Conservation (phyloP, 129 eudicot species). For the Tagetes patula region DNA sequence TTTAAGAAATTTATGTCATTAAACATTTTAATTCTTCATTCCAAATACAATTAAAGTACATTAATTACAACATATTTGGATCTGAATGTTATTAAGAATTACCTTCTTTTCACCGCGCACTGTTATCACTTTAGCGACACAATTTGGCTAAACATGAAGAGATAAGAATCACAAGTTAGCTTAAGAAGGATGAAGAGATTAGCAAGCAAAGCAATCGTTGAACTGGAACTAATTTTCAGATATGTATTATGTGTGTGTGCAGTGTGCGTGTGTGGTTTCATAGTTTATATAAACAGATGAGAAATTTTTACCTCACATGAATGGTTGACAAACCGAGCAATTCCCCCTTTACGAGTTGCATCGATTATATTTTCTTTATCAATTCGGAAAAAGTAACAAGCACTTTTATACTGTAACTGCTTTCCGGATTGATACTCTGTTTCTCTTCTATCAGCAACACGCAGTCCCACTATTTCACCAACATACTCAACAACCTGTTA, state of each 20-base stretch:
- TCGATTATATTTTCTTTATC: slow-evolving; percentile 81
- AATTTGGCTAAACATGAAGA: slow-evolving; percentile 60
- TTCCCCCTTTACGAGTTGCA: slow-evolving; percentile 82
- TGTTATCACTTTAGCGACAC: slow-evolving; percentile 68
- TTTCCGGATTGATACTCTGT: slow-evolving; percentile 67
- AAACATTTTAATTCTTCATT: neutral
- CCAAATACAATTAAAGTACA: neutral
- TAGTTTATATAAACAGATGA: neutral
- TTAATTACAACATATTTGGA: neutral
- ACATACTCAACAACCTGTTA: slow-evolving; percentile 77
- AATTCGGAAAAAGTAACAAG: slow-evolving; percentile 77
- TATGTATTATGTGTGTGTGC: neutral
- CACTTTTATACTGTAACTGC: slow-evolving; percentile 68
- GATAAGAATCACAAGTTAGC: slow-evolving; percentile 27
- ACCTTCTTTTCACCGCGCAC: slow-evolving; percentile 81
- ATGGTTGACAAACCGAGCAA: slow-evolving; percentile 91
- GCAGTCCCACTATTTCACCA: slow-evolving; percentile 82
- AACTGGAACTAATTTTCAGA: neutral
- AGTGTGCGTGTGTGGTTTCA: neutral
- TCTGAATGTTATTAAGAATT: neutral
- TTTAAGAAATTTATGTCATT: neutral
- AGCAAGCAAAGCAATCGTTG: neutral
- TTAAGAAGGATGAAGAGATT: slow-evolving; percentile 12
- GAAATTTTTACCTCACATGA: slow-evolving; percentile 59
- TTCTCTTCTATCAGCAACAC: slow-evolving; percentile 85